These are phyloP conservation scores for Aegle marmelos DNA, from an alignment of 345 rosid species.

Conservation along the genomic window DNA sequence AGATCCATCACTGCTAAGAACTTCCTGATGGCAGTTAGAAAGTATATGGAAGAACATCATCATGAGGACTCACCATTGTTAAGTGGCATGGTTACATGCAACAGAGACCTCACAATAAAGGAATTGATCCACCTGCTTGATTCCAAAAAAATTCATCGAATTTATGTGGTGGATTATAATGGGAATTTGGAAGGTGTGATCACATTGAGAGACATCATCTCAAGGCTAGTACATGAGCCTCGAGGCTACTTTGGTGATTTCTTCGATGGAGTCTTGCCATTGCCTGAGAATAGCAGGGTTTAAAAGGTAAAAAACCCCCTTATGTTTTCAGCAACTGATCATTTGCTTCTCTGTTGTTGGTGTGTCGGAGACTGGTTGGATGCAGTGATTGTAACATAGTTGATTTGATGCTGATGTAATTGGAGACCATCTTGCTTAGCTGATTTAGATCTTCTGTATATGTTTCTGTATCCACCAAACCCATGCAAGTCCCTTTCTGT, in stretches of 20 bases:
- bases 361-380: constrained; percentile 16
- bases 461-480: constrained; percentile 19
- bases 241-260: constrained; percentile 97
- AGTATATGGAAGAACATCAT: constrained; percentile 55
- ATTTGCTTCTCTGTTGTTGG: neutral
- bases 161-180: constrained; percentile 72
- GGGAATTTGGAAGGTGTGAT: constrained; percentile 92
- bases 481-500: neutral
- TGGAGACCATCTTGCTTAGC: constrained; percentile 5
- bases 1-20: constrained; percentile 89
- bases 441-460: constrained; percentile 13
- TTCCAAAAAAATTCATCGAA: constrained; percentile 61
- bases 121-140: constrained; percentile 77
- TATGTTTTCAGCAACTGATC: neutral
- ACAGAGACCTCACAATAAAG: constrained; percentile 51
- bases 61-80: constrained; percentile 48
- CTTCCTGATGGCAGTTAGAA: constrained; percentile 64
- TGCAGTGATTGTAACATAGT: constrained; percentile 25
- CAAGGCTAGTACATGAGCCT: constrained; percentile 91
- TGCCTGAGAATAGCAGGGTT: constrained; percentile 74
- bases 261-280: constrained; percentile 84
- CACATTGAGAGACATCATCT: constrained; percentile 85
- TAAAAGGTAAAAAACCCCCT: constrained; percentile 23
- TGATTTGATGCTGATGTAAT: constrained; percentile 19
- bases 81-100: constrained; percentile 75